Evolutionary conservation across 345 rosid species (phyloP).

Genomic region (Boechera stricta): DNA sequence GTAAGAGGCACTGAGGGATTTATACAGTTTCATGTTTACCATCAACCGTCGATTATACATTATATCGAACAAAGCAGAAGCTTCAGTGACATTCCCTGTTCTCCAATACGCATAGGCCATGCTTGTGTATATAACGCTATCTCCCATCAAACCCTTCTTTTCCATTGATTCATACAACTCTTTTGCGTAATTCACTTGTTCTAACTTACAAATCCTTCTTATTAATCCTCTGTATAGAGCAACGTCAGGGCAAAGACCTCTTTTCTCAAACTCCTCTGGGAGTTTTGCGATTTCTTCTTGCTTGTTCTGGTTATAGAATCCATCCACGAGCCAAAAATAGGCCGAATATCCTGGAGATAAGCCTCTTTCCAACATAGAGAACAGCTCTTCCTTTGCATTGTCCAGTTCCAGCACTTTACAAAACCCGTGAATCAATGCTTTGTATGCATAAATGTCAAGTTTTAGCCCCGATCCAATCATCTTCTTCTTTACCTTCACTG

Average conservation of each 20-base stretch:
- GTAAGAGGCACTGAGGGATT: conserved; percentile 65
- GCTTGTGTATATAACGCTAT: conserved; percentile 67
- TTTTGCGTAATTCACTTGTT: conserved; percentile 67
- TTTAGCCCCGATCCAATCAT: conserved; percentile 81
- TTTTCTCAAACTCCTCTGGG: conserved; percentile 61
- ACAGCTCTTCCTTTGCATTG: conserved; percentile 70
- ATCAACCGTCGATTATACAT: conserved; percentile 81
- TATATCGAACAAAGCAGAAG: conserved; percentile 62
- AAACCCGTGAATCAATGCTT: conserved; percentile 84
- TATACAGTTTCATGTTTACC: conserved; percentile 71
- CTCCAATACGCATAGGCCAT: conserved; percentile 85
- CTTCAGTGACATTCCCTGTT: conserved; percentile 60
- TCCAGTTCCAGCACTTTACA: conserved; percentile 74
- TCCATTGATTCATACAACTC: conserved; percentile 60
- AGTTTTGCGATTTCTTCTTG: conserved; percentile 58
- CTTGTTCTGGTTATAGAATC: conserved; percentile 58
- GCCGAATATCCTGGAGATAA: conserved; percentile 77
- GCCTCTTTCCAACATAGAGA: conserved; percentile 74
- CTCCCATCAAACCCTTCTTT: conserved; percentile 70
- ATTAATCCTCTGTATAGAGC: conserved; percentile 84
- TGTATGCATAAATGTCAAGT: conserved; percentile 69
- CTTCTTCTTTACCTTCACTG: conserved; percentile 79
- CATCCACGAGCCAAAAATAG: conserved; percentile 86
- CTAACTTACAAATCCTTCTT: conserved; percentile 79
- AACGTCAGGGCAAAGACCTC: conserved; percentile 62